phyloP scores from a whole-genome alignment of 257 asterid genomes.

The Sherardia arvensis region DNA sequence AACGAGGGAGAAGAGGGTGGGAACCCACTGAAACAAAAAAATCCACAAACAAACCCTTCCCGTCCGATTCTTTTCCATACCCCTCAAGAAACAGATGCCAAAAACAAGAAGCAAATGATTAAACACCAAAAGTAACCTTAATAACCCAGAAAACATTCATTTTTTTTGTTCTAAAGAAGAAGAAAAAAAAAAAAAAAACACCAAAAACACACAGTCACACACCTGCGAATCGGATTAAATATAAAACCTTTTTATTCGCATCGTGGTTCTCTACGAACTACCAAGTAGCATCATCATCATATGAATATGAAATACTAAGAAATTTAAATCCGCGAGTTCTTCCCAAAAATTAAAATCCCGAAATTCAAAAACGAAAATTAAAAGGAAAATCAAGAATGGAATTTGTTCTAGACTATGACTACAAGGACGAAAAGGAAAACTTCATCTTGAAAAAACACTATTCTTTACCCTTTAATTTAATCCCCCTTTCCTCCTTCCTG shows the following conservation, averaged over 20 bases:
- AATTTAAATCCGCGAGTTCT: neutral
- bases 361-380: neutral
- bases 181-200: neutral
- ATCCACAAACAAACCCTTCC: neutral
- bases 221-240: constrained; percentile 1
- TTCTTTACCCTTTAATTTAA: constrained; percentile 3
- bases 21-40: neutral
- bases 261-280: neutral
- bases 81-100: neutral
- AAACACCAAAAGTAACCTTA: neutral
- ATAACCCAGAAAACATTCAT: neutral
- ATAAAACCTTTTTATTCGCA: neutral
- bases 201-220: neutral
- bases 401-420: constrained; percentile 14
- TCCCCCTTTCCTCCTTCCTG: constrained; percentile 2
- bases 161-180: neutral
- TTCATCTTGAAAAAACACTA: constrained; percentile 12
- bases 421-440: constrained; percentile 5
- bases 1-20: neutral
- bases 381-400: constrained; percentile 11
- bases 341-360: no score
- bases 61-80: neutral
- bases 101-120: neutral
- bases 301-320: neutral
- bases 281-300: neutral